These are phyloP conservation scores for Poa annua DNA, from an alignment of 176 grass and related monocot genomes.

Conservation along the genomic window DNA sequence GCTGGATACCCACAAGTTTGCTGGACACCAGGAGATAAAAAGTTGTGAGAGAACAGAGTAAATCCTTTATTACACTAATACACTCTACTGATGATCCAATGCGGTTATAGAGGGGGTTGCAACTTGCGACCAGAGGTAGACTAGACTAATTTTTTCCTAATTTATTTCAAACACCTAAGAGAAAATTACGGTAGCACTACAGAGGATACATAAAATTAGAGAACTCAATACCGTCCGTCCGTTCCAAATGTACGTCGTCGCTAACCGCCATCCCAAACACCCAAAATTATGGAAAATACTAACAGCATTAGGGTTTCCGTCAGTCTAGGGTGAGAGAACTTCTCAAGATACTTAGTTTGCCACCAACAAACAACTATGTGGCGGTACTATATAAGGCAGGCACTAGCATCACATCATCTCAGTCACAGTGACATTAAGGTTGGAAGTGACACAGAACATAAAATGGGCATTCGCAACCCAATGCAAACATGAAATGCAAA, in stretches of 20 bases:
- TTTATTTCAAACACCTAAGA: not conserved
- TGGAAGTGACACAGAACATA: not conserved
- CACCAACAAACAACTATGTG: not conserved
- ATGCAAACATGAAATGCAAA: not conserved
- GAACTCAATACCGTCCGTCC: not conserved
- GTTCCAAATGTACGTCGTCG: not conserved
- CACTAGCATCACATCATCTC: not conserved
- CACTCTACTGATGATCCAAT: not conserved
- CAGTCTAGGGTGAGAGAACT: not conserved
- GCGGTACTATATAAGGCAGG: not conserved
- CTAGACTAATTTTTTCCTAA: not conserved
- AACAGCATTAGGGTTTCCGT: not conserved
- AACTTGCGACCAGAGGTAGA: not conserved
- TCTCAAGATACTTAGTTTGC: not conserved
- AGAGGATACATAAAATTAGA: not conserved
- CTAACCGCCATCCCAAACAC: not conserved
- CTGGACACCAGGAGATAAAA: not conserved
- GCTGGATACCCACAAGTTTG: not conserved
- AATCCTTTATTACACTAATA: not conserved
- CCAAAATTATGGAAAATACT: not conserved
- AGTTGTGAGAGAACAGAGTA: not conserved
- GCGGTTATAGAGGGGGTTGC: not conserved
- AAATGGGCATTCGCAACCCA: not conserved
- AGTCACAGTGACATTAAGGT: not conserved
- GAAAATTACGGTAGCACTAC: not conserved